phyloP scores from a whole-genome alignment of 768 basidiomycete genomes.

The Agrocybe praecox region DNA sequence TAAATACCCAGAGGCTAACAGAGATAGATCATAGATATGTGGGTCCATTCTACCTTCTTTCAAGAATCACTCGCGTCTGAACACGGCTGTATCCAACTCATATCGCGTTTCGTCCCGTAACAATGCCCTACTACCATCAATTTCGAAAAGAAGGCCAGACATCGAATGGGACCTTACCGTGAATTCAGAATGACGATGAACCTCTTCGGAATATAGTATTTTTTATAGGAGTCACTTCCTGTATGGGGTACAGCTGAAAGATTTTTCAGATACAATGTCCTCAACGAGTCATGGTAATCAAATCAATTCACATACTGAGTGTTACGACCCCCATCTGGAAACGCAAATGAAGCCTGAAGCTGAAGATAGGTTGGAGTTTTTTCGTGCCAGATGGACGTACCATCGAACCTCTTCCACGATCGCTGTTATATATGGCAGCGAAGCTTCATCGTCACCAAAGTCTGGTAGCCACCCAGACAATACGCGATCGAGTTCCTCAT shows the following conservation, averaged over 20 bases:
- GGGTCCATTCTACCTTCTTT: not conserved
- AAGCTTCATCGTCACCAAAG: slow-evolving; percentile 12
- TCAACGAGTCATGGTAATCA: too few species aligned
- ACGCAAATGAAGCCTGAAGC: not conserved
- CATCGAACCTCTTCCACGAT: slow-evolving; percentile 18
- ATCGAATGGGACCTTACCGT: too few species aligned
- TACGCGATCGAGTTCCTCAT: slow-evolving; percentile 19
- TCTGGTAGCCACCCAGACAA: slow-evolving; percentile 13
- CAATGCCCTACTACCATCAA: not conserved
- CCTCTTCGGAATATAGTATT: slow-evolving; percentile 19
- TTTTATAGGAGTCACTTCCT: slow-evolving; percentile 13
- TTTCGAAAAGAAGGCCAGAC: not conserved
- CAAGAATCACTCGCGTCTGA: not conserved
- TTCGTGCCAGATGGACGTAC: not conserved
- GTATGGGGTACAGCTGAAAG: slow-evolving; percentile 13
- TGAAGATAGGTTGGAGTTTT: too few species aligned
- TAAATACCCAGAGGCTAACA: not conserved
- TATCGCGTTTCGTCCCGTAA: not conserved
- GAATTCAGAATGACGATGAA: not conserved
- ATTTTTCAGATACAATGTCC: not conserved
- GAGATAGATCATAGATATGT: not conserved
- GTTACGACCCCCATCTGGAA: not conserved
- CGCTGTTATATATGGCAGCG: slow-evolving; percentile 16
- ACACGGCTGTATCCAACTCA: not conserved
- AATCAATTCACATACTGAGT: not conserved